Evolutionary conservation across 106 monocot genomes (phyloP), one percentile per base, ranked within the genome.

Genomic region (Apostasia ramifera): DNA sequence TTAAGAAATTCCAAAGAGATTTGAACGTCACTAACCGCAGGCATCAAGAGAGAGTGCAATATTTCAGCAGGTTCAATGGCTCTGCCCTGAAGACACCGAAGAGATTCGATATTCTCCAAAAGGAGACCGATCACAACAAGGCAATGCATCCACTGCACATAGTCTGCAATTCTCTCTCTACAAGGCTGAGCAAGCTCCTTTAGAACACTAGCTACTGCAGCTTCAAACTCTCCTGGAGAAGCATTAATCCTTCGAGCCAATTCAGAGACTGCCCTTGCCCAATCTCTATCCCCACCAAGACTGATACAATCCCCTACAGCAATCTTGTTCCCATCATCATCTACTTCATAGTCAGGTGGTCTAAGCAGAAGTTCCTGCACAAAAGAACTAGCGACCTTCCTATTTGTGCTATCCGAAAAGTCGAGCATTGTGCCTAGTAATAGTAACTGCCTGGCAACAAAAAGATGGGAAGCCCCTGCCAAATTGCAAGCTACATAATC

Each of bases 141-240:
- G 63, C 98, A 93, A 74, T 98, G 93, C 87, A 87, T 90, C 98
- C 98, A 98, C 67, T 93, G 85, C 44, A 82, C 76, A 52, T 76
- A 77, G 47, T 93, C 82, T 51, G 92, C 98, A 54, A 74, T 83
- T 74, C 98, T 90, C 76, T 98, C 98, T 66, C 98, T 70, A 57
- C 89, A 92, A 41, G 90, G 90, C 52, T 71, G 77, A 68, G 83
- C 87, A 63, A 85, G 87, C 55, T 93, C 87, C 71, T 83, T 85
- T 46, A 93, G 44, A 15, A 80, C 78, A 46, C 42, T 46, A 67
- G 79, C 63, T 2, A 93, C 43, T 40, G 80, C 71, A 67, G 79
- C 81, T 79, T 98, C 98, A 84, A 93, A 98, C 73, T 98, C 98
- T 68, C 98, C 93, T 2, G 46, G 45, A 40, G 89, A 78, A 58